Evolutionary conservation across 208 protist species (phyloP), one percentile per base, ranked within the genome.

Genomic region (Kentomonas sorsogonicus): DNA sequence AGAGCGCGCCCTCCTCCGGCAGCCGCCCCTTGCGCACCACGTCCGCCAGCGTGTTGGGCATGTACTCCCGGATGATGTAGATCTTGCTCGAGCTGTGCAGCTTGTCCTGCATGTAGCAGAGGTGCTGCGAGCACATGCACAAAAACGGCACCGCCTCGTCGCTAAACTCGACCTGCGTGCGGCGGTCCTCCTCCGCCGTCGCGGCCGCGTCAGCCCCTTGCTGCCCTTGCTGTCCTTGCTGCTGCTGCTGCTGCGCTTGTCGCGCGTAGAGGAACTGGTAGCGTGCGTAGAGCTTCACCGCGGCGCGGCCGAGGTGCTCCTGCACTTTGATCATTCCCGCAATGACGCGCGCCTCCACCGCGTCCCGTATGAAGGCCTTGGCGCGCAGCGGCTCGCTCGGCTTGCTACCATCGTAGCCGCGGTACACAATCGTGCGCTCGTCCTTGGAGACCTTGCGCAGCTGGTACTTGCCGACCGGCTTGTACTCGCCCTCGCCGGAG

Each of bases 11-110:
- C 9, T 75, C 61, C 57, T 93, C 85, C n/a, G 46, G 39, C 13
- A 94, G 83, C 23, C 63, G 65, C 1, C 74, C 76, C 34, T 72
- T 57, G 7, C 53, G 16, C 4, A 76, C 41, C 43, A 96, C 69
- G 33, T 65, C 74, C 23, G 77, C 58, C 39, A 92, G 83, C 53
- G 88, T 72, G 48, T 92, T 80, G 16, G 61, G 48, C 61, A 74
- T 63, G 26, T 60, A 53, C 13, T 74, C 68, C 0, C 68, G 60
- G 9, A 74, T 60, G 0, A 74, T 39, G 27, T 69, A 69, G 0
- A 74, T 40, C 48, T 74, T 74, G 16, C 61, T 62, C 36, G 53
- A 45, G 22, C 59, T 67, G 16, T 70, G 63, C 69, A 71, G 66
- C 39, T 76, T 67, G 33, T 76, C 63, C 39, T 76, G 54, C 1